These are phyloP conservation scores for Royoungia palumana DNA, from an alignment of 768 basidiomycete genomes.

Conservation along the genomic window DNA sequence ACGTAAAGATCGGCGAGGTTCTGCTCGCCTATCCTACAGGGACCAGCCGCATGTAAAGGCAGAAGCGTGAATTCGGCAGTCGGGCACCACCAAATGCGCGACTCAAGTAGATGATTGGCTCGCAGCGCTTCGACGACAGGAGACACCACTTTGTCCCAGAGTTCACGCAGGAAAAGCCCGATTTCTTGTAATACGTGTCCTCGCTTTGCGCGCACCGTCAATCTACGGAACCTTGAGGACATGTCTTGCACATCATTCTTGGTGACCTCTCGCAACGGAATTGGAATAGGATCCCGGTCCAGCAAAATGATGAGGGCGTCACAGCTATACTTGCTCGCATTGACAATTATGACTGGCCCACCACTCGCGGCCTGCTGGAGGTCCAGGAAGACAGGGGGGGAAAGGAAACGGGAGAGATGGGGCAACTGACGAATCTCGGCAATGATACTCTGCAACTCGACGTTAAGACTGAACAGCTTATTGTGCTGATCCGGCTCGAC, in stretches of 20 bases:
- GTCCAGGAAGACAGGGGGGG: slow-evolving; percentile 6
- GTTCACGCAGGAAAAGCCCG: neutral
- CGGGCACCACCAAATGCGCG: slow-evolving; percentile 12
- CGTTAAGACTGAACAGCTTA: no score
- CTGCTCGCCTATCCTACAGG: slow-evolving; percentile 10
- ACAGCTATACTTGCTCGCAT: neutral
- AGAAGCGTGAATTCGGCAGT: slow-evolving; percentile 24
- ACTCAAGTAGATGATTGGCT: neutral
- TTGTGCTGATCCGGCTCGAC: no score
- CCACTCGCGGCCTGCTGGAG: slow-evolving; percentile 3
- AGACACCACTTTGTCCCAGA: slow-evolving; percentile 3
- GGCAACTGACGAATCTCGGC: neutral
- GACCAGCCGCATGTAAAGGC: slow-evolving; percentile 36
- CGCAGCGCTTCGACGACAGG: neutral
- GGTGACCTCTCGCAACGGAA: neutral
- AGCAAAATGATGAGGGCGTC: slow-evolving; percentile 10
- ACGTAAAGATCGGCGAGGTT: slow-evolving; percentile 1
- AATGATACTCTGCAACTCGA: no score
- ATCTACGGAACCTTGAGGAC: neutral
- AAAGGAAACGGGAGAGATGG: slow-evolving; percentile 12
- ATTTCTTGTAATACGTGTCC: neutral
- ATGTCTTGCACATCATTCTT: neutral
- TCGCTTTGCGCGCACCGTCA: neutral
- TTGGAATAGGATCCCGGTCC: neutral
- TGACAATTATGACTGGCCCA: slow-evolving; percentile 7